Evolutionary conservation across 352 stramenopile species (phyloP).

Genomic region (Phytopythium vexans): DNA sequence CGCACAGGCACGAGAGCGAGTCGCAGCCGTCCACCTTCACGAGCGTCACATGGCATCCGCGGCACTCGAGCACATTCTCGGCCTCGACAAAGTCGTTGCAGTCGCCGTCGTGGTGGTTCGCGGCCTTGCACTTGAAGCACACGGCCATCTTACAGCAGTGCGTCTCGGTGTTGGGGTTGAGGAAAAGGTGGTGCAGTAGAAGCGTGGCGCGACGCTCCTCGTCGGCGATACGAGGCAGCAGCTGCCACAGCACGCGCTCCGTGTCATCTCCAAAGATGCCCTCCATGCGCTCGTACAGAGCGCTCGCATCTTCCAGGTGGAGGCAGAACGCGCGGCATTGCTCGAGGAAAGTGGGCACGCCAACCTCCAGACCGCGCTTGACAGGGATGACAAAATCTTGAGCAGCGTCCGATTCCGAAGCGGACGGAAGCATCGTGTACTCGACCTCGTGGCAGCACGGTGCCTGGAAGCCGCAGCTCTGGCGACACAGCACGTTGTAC

Average conservation of each 20-base stretch:
- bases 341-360: slow-evolving; percentile 15
- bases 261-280: slow-evolving; percentile 15
- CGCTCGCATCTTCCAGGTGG: slow-evolving; percentile 20
- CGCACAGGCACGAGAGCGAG: slow-evolving; percentile 46
- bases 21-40: slow-evolving; percentile 69
- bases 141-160: slow-evolving; percentile 35
- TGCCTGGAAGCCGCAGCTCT: slow-evolving; percentile 60
- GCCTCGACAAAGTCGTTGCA: slow-evolving; percentile 58
- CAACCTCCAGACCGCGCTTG: slow-evolving; percentile 13
- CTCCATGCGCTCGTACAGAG: slow-evolving; percentile 36
- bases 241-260: slow-evolving; percentile 19
- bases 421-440: slow-evolving; percentile 47
- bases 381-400: slow-evolving; percentile 8
- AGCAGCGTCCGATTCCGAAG: slow-evolving; percentile 6
- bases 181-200: slow-evolving; percentile 39
- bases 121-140: slow-evolving; percentile 68
- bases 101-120: slow-evolving; percentile 35
- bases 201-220: slow-evolving; percentile 55
- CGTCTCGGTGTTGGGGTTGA: slow-evolving; percentile 44
- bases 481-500: slow-evolving; percentile 49
- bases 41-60: slow-evolving; percentile 51
- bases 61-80: slow-evolving; percentile 48
- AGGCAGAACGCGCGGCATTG: slow-evolving; percentile 34
- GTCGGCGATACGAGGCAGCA: slow-evolving; percentile 41
- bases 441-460: slow-evolving; percentile 55